Percentiles rank a stretch among this genome's conserved stretches.
Conservation (phyloP, 2,329 filamentous ascomycete species). For the Chaetomium sp. region DNA sequence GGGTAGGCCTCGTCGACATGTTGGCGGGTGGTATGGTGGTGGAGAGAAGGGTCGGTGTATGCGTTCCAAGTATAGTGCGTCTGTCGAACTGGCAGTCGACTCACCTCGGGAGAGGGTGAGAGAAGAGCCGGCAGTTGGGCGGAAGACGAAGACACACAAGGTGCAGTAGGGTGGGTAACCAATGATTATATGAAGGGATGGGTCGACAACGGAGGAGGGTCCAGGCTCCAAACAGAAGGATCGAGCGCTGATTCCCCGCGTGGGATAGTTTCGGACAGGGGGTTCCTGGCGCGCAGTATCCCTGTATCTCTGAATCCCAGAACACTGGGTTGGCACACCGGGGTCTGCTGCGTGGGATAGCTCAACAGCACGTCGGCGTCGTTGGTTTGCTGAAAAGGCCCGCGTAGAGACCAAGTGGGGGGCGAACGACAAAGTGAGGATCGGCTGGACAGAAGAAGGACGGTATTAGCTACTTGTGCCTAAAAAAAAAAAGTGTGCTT, state of each 20-base stretch:
- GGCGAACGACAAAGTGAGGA: background rate
- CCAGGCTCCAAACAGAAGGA: constrained; percentile 32
- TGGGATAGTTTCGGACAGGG: constrained; percentile 29
- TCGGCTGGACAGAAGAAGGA: constrained; percentile 15
- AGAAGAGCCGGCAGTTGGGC: constrained; percentile 42
- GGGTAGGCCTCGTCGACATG: constrained; percentile 57
- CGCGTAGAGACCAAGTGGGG: constrained; percentile 26
- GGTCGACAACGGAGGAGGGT: constrained; percentile 28
- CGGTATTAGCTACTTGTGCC: constrained; percentile 20
- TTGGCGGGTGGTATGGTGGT: constrained; percentile 36
- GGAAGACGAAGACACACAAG: constrained; percentile 37
- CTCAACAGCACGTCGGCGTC: constrained; percentile 32
- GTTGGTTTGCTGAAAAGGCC: constrained; percentile 32
- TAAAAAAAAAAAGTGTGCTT: constrained; percentile 1
- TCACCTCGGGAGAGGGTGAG: constrained; percentile 40
- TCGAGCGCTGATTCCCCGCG: constrained; percentile 30
- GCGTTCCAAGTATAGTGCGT: constrained; percentile 36
- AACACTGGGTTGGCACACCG: constrained; percentile 34
- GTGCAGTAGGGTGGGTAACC: constrained; percentile 34
- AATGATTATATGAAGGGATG: constrained; percentile 39
- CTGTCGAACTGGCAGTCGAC: constrained; percentile 43
- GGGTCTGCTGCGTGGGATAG: constrained; percentile 27
- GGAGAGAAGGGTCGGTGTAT: constrained; percentile 31
- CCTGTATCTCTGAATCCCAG: constrained; percentile 35
- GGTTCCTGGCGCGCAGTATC: constrained; percentile 28